Evolutionary conservation across 495 filamentous ascomycete genomes (phyloP).

Genomic region (Darksidea phi): DNA sequence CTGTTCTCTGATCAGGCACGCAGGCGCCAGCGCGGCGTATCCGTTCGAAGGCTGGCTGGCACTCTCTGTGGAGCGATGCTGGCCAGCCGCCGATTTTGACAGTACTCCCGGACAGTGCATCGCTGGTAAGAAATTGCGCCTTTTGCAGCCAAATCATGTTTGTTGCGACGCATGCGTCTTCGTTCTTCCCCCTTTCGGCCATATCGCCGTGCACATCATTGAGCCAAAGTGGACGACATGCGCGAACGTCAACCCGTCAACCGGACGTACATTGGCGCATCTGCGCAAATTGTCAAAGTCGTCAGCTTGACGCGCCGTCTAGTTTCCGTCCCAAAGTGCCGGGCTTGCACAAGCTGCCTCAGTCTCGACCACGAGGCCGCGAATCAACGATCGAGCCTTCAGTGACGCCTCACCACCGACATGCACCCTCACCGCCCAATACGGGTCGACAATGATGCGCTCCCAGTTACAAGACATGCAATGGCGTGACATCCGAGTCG

Average conservation of each 20-base stretch:
- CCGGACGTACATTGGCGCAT: neutral
- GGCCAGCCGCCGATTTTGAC: neutral
- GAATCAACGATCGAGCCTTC: neutral
- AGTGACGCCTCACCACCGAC: neutral
- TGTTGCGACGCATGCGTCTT: neutral
- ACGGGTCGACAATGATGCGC: neutral
- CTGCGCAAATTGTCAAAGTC: neutral
- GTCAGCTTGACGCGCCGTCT: neutral
- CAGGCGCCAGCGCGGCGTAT: slow-evolving; percentile 14
- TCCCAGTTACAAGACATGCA: neutral
- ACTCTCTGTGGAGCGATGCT: neutral
- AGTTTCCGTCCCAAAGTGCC: neutral
- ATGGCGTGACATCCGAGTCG: no score
- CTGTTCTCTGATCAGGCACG: neutral
- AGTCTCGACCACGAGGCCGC: neutral
- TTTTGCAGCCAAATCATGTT: neutral
- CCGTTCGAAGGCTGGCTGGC: slow-evolving; percentile 21
- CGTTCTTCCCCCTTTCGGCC: neutral
- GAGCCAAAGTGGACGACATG: slow-evolving; percentile 12
- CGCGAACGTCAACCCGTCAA: neutral
- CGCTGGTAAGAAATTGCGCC: neutral
- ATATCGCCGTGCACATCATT: slow-evolving; percentile 22
- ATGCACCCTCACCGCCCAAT: neutral
- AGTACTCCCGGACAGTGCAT: neutral
- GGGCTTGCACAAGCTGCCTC: neutral